A percentile compares a stretch with the other conserved stretches of the same genome.
These are phyloP conservation scores for Smallanthus sonchifolius DNA, from an alignment of 129 eudicot genomes.

Conservation along the genomic window DNA sequence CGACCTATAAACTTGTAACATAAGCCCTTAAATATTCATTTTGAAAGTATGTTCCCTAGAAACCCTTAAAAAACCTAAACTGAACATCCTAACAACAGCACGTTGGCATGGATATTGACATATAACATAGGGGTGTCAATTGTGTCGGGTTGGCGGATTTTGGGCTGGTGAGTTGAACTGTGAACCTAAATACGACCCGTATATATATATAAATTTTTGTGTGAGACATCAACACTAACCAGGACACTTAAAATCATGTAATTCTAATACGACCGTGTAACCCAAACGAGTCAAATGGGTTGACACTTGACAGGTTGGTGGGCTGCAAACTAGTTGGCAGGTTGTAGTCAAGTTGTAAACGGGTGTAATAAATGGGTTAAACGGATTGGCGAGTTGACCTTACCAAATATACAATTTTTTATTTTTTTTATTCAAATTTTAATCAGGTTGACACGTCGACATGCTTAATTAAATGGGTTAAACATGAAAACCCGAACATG, in stretches of 20 bases:
- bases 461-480: not conserved
- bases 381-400: not conserved
- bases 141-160: not conserved
- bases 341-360: not conserved
- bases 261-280: too few relatives aligned
- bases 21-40: not conserved
- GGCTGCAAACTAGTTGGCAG: not conserved
- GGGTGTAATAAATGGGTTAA: not conserved
- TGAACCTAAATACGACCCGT: not conserved
- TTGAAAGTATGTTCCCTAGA: not conserved
- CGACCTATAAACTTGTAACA: not conserved
- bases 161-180: not conserved
- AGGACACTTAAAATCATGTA: too few relatives aligned
- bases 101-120: not conserved
- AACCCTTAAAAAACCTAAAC: not conserved
- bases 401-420: not conserved
- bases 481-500: not conserved
- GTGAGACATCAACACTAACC: too few relatives aligned
- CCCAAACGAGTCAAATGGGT: not conserved
- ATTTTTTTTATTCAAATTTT: not conserved
- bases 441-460: not conserved
- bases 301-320: not conserved
- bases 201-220: too few relatives aligned
- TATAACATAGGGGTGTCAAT: not conserved
- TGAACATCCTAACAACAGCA: not conserved